Evolutionary conservation across 805 yeast genomes (phyloP).

Genomic region (Starmerella davenportii): DNA sequence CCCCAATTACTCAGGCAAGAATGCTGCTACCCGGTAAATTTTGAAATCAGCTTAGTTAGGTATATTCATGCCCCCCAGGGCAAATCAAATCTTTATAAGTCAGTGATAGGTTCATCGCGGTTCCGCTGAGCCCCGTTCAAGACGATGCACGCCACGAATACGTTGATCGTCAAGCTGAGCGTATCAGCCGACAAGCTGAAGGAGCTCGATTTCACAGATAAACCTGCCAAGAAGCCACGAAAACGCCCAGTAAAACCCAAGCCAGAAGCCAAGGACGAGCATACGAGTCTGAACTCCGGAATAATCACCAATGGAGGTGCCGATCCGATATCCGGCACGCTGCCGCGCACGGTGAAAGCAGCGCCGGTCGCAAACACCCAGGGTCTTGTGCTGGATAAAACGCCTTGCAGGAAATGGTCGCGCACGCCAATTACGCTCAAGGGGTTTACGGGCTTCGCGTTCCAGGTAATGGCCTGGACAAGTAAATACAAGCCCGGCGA

Average conservation of each 20-base stretch:
- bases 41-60: too few species aligned
- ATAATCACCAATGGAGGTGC: conserved; percentile 4
- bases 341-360: conserved; percentile 14
- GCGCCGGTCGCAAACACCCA: conserved; percentile 22
- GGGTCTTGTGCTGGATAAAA: conserved; percentile 27
- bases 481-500: conserved; percentile 19
- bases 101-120: too few species aligned
- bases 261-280: not conserved
- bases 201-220: conserved; percentile 11
- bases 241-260: conserved; percentile 4
- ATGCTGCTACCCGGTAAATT: too few species aligned
- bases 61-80: too few species aligned
- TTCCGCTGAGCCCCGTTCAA: too few species aligned
- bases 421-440: conserved; percentile 26
- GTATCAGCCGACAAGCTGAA: conserved; percentile 12
- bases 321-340: conserved; percentile 13
- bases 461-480: conserved; percentile 25
- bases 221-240: conserved; percentile 6
- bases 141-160: conserved; percentile 1
- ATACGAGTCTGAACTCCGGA: conserved; percentile 1
- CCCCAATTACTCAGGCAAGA: too few species aligned
- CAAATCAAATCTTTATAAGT: too few species aligned
- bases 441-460: conserved; percentile 31
- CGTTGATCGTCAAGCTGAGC: conserved; percentile 11
- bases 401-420: conserved; percentile 30